Conservation (phyloP, 805 yeast genomes). For the Ogataea parapolymorpha region DNA sequence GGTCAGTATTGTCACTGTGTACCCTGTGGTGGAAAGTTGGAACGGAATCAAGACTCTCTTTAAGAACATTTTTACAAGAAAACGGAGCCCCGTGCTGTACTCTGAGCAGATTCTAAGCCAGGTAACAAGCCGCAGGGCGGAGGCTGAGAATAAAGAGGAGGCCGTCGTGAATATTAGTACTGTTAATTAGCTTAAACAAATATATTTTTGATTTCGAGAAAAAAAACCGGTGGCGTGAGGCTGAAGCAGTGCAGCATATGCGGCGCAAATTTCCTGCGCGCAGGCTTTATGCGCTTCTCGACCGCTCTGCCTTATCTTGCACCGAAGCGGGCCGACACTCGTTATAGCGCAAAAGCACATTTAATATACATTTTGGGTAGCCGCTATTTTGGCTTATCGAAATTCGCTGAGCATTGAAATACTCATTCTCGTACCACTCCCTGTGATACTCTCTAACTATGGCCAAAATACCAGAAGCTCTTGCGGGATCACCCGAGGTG, state of each 20-base stretch:
- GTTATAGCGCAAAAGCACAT: too few species aligned
- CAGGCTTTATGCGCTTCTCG: too few species aligned
- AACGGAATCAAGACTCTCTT: slow-evolving; percentile 10
- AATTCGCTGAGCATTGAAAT: too few species aligned
- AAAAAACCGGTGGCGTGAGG: too few species aligned
- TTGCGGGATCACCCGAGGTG: slow-evolving; percentile 17
- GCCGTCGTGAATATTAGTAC: not conserved
- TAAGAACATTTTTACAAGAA: slow-evolving; percentile 1
- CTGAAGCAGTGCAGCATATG: too few species aligned
- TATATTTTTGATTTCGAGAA: not conserved
- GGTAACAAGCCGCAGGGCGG: slow-evolving; percentile 3
- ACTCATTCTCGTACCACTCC: too few species aligned
- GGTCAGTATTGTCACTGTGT: slow-evolving; percentile 38
- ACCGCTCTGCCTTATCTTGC: too few species aligned
- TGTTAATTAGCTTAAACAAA: not conserved
- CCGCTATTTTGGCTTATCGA: too few species aligned
- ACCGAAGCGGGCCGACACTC: too few species aligned
- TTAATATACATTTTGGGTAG: too few species aligned
- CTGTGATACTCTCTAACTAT: not conserved
- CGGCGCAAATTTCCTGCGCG: too few species aligned
- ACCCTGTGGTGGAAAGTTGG: slow-evolving; percentile 47
- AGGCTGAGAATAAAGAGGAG: not conserved
- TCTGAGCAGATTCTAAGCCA: slow-evolving; percentile 6
- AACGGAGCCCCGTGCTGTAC: slow-evolving; percentile 1
- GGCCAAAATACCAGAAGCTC: slow-evolving; percentile 3